Percentiles rank a stretch among this genome's conserved stretches.
phyloP scores from a whole-genome alignment of 2,329 filamentous ascomycete species.

The Pyrenochaeta sp. region DNA sequence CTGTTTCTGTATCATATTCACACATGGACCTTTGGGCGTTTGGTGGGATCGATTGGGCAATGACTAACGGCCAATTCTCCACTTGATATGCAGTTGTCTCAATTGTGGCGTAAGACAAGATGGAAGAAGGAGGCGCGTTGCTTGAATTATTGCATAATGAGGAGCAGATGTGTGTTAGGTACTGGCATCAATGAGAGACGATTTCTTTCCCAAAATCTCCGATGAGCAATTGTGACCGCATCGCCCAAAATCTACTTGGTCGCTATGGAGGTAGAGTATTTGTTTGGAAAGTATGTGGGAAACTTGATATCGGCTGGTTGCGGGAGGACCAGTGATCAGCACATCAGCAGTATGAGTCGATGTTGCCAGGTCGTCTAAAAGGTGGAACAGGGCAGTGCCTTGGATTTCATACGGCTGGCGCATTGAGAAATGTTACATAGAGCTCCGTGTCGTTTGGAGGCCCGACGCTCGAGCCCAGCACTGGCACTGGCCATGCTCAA shows the following conservation, averaged over 20 bases:
- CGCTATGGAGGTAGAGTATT: background rate
- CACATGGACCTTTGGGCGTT: conserved; percentile 28
- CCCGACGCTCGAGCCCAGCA: conserved; percentile 18
- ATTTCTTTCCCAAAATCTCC: background rate
- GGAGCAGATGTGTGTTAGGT: conserved; percentile 27
- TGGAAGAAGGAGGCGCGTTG: conserved; percentile 30
- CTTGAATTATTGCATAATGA: conserved; percentile 41
- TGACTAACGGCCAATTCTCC: conserved; percentile 20
- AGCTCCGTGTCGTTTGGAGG: conserved; percentile 17
- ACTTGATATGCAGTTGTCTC: conserved; percentile 13
- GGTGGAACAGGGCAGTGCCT: conserved; percentile 7
- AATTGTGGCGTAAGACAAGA: conserved; percentile 17
- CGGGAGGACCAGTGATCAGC: conserved; percentile 5
- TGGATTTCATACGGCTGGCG: conserved; percentile 12
- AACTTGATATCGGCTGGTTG: conserved; percentile 6
- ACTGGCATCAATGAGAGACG: conserved; percentile 31
- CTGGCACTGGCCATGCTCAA: conserved; percentile 3
- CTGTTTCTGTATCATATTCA: conserved; percentile 39
- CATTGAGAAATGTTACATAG: conserved; percentile 16
- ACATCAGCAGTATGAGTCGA: conserved; percentile 1
- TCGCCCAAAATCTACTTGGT: background rate
- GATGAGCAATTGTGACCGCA: background rate
- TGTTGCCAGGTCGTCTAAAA: background rate
- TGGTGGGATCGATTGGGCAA: conserved; percentile 15
- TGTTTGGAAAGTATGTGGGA: conserved; percentile 1